Evolutionary conservation across 2,329 filamentous ascomycete genomes (phyloP).

Genomic region (Fusarium domesticum): DNA sequence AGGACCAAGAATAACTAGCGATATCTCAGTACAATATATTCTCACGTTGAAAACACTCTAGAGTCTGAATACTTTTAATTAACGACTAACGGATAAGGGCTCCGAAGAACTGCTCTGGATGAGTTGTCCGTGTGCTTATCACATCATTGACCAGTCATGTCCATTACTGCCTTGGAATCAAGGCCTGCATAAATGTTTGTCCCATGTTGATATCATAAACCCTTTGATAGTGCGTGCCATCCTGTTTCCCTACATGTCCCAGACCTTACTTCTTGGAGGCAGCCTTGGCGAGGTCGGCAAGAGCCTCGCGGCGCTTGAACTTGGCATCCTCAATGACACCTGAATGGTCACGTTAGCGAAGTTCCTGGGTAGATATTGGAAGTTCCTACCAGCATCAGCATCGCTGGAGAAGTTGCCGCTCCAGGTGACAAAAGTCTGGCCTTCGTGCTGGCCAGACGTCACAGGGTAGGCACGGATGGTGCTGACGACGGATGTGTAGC

Average conservation of each 20-base stretch:
- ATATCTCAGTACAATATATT: too few species aligned
- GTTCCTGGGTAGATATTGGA: conserved; percentile 6
- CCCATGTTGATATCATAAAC: background rate
- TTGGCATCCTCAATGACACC: conserved; percentile 72
- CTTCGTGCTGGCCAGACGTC: conserved; percentile 63
- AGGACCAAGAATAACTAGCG: too few species aligned
- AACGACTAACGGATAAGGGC: too few species aligned
- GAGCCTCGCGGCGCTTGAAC: conserved; percentile 71
- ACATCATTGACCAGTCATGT: too few species aligned
- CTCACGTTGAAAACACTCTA: too few species aligned
- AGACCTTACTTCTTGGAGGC: conserved; percentile 32
- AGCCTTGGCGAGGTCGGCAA: conserved; percentile 60
- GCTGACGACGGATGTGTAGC: conserved; percentile 64
- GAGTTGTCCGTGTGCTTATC: too few species aligned
- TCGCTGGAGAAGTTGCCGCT: conserved; percentile 67
- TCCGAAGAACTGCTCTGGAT: too few species aligned
- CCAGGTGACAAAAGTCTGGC: conserved; percentile 67
- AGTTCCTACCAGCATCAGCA: conserved; percentile 60
- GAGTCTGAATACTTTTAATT: too few species aligned
- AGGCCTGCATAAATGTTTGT: too few species aligned
- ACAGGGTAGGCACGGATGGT: conserved; percentile 64
- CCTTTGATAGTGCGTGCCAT: too few species aligned
- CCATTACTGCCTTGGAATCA: too few species aligned
- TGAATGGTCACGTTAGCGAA: conserved; percentile 32
- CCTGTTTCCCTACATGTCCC: background rate